A percentile compares a stretch with the other conserved stretches of the same genome.
Evolutionary conservation across 2,329 filamentous ascomycete genomes (phyloP).

Genomic region (Hortaea sp.): DNA sequence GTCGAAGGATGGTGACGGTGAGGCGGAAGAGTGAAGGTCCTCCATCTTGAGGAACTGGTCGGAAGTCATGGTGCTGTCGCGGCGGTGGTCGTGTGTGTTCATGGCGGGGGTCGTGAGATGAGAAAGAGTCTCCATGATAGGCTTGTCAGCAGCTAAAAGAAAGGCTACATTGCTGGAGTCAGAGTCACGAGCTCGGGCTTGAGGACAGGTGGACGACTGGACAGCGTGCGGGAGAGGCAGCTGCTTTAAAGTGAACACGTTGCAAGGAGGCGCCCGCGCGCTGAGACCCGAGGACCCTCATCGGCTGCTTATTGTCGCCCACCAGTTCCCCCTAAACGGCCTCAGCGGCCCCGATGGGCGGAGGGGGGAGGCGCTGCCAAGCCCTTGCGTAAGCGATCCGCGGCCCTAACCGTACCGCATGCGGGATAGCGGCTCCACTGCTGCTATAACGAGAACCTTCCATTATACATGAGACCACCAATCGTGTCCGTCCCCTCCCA

Average conservation of each 20-base stretch:
- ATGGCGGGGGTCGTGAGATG: not conserved
- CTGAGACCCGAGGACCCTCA: not conserved
- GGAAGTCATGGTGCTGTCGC: constrained; percentile 3
- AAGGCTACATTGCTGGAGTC: not conserved
- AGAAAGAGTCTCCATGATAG: constrained; percentile 2
- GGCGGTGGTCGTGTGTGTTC: not conserved
- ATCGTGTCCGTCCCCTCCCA: too few relatives aligned
- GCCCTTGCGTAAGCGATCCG: too few relatives aligned
- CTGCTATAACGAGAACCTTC: too few relatives aligned
- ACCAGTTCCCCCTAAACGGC: too few relatives aligned
- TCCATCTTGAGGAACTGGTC: constrained; percentile 6
- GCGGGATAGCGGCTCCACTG: too few relatives aligned
- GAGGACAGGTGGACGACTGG: not conserved
- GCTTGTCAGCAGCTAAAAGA: not conserved
- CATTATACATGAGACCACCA: too few relatives aligned
- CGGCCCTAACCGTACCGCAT: too few relatives aligned
- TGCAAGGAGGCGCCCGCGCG: not conserved
- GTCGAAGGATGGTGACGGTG: constrained; percentile 2
- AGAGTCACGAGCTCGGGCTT: not conserved
- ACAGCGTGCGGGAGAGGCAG: not conserved
- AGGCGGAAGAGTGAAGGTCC: constrained; percentile 3
- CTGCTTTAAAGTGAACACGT: not conserved
- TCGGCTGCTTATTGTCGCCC: not conserved
- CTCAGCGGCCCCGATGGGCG: too few relatives aligned
- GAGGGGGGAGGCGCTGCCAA: too few relatives aligned